A percentile compares a stretch with the other conserved stretches of the same genome.
These are phyloP conservation scores for Ascochyta rabiei DNA, from an alignment of 2,329 filamentous ascomycete genomes.

Conservation along the genomic window DNA sequence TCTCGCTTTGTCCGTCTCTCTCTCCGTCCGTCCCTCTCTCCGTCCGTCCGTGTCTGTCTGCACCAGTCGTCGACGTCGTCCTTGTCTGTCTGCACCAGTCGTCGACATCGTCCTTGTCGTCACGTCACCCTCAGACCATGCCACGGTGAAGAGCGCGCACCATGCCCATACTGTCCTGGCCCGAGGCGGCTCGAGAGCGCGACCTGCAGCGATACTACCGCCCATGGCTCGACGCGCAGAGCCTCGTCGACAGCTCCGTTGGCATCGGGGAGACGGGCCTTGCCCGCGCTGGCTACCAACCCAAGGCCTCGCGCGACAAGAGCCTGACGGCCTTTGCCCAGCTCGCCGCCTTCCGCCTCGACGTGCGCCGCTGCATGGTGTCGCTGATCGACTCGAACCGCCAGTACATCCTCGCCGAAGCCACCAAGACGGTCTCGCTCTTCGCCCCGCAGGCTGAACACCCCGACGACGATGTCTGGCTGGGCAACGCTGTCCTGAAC, in stretches of 20 bases:
- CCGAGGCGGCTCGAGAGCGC: conserved; percentile 35
- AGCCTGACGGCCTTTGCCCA: conserved; percentile 46
- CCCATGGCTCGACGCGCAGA: conserved; percentile 46
- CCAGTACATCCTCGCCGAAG: conserved; percentile 50
- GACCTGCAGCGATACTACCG: conserved; percentile 44
- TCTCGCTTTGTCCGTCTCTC: no score
- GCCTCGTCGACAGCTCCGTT: conserved; percentile 33
- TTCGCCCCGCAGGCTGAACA: conserved; percentile 30
- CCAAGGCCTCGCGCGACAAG: conserved; percentile 34
- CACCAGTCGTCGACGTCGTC: no score
- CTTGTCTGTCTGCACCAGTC: no score
- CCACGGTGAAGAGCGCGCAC: conserved; percentile 15
- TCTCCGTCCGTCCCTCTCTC: no score
- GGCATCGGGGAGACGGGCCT: conserved; percentile 33
- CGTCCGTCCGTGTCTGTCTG: no score
- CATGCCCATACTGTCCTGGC: conserved; percentile 26
- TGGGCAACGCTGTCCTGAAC: conserved; percentile 40
- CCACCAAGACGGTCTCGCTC: conserved; percentile 45
- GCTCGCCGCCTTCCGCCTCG: conserved; percentile 41
- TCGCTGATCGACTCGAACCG: conserved; percentile 46
- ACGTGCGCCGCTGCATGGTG: conserved; percentile 43
- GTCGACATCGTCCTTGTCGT: no score
- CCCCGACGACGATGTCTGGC: conserved; percentile 37
- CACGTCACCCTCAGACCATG: conserved; percentile 10
- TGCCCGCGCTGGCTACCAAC: conserved; percentile 30